Percentiles rank a stretch among this genome's conserved stretches.
Conservation (phyloP, 139 green algal genomes). For the Closterium sp. region DNA sequence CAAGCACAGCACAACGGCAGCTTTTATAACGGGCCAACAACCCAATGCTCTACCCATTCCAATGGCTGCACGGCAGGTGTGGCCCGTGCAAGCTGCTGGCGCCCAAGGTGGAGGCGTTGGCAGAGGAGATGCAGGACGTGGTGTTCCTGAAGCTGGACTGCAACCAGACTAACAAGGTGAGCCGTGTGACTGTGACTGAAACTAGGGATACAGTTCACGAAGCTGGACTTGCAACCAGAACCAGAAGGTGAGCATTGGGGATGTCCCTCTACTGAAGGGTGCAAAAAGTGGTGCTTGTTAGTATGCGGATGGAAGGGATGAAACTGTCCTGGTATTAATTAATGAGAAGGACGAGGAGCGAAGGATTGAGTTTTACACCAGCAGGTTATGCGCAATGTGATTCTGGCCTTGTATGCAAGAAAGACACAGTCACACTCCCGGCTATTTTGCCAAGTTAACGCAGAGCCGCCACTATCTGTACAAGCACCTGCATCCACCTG, state of each 20-base stretch:
- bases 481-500: neutral
- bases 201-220: neutral
- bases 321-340: too few relatives aligned
- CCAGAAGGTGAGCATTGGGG: neutral
- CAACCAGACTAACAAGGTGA: conserved; percentile 47
- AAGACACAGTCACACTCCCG: too few relatives aligned
- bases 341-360: too few relatives aligned
- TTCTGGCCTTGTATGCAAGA: too few relatives aligned
- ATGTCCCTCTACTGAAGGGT: neutral
- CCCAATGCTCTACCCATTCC: too few relatives aligned
- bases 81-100: conserved; percentile 51
- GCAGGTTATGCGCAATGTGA: neutral
- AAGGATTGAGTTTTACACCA: too few relatives aligned
- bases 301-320: neutral
- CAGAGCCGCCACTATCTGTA: too few relatives aligned
- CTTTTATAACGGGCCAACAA: too few relatives aligned
- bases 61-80: conserved; percentile 21
- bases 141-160: conserved; percentile 53
- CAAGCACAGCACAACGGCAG: too few relatives aligned
- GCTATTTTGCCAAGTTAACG: too few relatives aligned
- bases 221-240: neutral
- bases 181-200: conserved; percentile 9
- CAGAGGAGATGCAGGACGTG: conserved; percentile 41
- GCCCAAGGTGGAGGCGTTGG: conserved; percentile 46
- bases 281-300: neutral